Conservation (phyloP, 768 basidiomycete genomes). For the Psilocybe cubensis region DNA sequence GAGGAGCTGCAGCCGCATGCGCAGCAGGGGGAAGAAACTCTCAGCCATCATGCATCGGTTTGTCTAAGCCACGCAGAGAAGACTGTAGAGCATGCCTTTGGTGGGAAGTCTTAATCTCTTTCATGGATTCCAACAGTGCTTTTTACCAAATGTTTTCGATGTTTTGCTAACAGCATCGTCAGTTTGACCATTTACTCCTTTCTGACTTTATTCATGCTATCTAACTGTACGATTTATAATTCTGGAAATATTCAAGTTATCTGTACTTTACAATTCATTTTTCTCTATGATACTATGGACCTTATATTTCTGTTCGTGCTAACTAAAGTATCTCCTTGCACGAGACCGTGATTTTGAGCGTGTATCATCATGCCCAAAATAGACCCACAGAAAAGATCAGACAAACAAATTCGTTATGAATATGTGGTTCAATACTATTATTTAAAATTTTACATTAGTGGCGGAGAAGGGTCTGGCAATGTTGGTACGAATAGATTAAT, state of each 20-base stretch:
- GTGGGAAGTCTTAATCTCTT: background rate
- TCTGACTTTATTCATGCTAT: background rate
- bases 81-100: background rate
- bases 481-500: no score
- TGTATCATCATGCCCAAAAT: no score
- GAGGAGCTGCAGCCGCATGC: constrained; percentile 71
- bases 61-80: background rate
- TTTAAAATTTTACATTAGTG: no score
- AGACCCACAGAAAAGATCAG: no score
- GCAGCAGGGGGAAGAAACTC: constrained; percentile 54
- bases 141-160: background rate
- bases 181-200: background rate
- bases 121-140: background rate
- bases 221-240: background rate
- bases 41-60: constrained; percentile 27
- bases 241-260: background rate
- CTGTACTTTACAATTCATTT: background rate
- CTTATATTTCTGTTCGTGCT: no score
- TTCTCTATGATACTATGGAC: no score
- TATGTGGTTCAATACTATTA: no score
- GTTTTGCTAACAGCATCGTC: background rate
- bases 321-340: no score
- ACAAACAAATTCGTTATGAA: no score
- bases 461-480: no score
- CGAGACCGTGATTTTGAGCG: no score